These are phyloP conservation scores for Phaeotremella fagi DNA, from an alignment of 768 basidiomycete genomes.

Conservation along the genomic window DNA sequence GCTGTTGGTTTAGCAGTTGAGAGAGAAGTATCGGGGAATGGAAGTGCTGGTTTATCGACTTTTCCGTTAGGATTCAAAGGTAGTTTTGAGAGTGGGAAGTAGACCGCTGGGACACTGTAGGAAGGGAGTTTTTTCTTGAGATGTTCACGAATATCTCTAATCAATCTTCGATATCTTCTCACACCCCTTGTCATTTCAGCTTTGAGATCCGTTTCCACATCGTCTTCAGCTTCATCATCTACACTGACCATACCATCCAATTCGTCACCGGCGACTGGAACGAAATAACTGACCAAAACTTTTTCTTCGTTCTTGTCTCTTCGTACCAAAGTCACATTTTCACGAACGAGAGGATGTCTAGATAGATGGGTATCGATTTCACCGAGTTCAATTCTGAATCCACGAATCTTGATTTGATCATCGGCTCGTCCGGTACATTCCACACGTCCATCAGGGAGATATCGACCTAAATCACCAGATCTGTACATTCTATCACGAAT, in stretches of 20 bases:
- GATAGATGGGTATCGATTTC: constrained; percentile 96
- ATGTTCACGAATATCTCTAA: constrained; percentile 89
- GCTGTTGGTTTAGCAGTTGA: constrained; percentile 48
- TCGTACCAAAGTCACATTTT: constrained; percentile 94
- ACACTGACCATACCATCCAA: constrained; percentile 61
- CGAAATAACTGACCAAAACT: constrained; percentile 94
- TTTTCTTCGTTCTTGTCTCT: constrained; percentile 99
- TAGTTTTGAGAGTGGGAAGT: constrained; percentile 90
- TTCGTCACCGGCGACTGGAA: constrained; percentile 66
- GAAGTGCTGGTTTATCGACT: constrained; percentile 95
- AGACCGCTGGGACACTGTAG: constrained; percentile 91
- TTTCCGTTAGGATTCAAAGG: constrained; percentile 98
- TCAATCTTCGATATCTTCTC: constrained; percentile 74
- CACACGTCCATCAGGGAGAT: constrained; percentile 83
- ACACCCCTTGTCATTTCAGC: constrained; percentile 69
- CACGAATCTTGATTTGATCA: constrained; percentile 98
- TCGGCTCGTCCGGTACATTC: constrained; percentile 97
- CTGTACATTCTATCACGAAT: constrained; percentile 96
- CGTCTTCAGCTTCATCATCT: constrained; percentile 50
- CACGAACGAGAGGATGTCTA: constrained; percentile 86
- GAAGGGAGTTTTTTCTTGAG: constrained; percentile 93
- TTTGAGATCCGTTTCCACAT: constrained; percentile 54
- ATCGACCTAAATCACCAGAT: constrained; percentile 92
- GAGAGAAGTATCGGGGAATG: constrained; percentile 94
- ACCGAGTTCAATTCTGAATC: constrained; percentile 95